Percentiles rank a stretch among this genome's conserved stretches.
phyloP scores from a whole-genome alignment of 495 filamentous ascomycete species.

The Aspergillus taichungensis region DNA sequence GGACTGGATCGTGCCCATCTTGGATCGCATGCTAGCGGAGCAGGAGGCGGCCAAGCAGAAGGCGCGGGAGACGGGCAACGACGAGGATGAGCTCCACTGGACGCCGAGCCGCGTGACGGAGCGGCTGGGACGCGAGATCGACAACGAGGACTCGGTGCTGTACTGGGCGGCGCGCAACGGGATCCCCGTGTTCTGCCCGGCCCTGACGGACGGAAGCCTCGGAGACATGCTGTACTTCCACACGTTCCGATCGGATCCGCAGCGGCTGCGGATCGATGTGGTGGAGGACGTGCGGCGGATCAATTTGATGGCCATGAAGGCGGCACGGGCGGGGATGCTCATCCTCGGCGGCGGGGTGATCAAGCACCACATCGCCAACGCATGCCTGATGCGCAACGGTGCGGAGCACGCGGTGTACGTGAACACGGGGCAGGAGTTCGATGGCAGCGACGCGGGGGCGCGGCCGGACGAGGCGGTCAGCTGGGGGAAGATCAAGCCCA shows the following conservation, averaged over 20 bases:
- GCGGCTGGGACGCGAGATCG: constrained; percentile 83
- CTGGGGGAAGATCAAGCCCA: constrained; percentile 95
- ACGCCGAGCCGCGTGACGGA: constrained; percentile 83
- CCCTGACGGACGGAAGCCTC: constrained; percentile 85
- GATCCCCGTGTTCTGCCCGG: constrained; percentile 95
- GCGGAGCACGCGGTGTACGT: constrained; percentile 95
- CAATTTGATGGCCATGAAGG: constrained; percentile 80
- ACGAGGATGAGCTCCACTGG: constrained; percentile 71
- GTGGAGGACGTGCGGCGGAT: constrained; percentile 82
- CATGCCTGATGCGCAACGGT: constrained; percentile 92
- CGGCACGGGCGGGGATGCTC: constrained; percentile 82
- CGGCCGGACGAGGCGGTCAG: constrained; percentile 94
- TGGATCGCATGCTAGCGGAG: constrained; percentile 85
- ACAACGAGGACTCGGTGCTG: constrained; percentile 75
- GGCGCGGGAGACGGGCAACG: constrained; percentile 36
- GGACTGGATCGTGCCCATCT: constrained; percentile 90
- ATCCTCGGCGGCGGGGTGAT: constrained; percentile 87
- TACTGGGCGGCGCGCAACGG: constrained; percentile 93
- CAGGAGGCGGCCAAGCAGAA: constrained; percentile 63
- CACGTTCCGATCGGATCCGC: constrained; percentile 75
- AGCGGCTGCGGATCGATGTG: constrained; percentile 73
- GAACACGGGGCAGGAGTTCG: constrained; percentile 94
- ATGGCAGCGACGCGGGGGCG: constrained; percentile 93
- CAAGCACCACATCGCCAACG: constrained; percentile 97
- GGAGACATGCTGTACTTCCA: constrained; percentile 99